Evolutionary conservation across 2,329 filamentous ascomycete genomes (phyloP).

Genomic region (Pseudopithomyces chartarum): DNA sequence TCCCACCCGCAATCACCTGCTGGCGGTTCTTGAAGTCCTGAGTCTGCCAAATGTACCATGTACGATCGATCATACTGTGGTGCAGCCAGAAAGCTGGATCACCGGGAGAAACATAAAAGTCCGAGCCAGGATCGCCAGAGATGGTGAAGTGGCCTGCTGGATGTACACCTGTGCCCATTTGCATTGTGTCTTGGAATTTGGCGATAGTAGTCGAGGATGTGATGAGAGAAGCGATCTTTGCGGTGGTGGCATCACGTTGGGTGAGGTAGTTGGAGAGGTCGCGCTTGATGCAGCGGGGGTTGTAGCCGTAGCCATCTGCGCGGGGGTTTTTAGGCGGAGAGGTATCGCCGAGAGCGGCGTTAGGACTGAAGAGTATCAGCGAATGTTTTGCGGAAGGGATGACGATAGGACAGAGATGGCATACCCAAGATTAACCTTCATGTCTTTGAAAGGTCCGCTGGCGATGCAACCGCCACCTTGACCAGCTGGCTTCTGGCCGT

Average conservation of each 20-base stretch:
- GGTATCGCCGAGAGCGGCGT: slow-evolving; percentile 26
- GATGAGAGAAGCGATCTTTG: slow-evolving; percentile 36
- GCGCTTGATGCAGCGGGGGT: slow-evolving; percentile 48
- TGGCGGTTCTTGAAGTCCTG: slow-evolving; percentile 47
- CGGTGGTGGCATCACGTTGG: slow-evolving; percentile 29
- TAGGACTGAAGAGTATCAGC: slow-evolving; percentile 19
- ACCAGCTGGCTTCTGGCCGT: slow-evolving; percentile 50
- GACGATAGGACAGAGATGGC: slow-evolving; percentile 1
- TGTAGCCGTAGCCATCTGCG: slow-evolving; percentile 37
- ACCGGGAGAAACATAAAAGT: slow-evolving; percentile 53
- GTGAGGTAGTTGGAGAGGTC: slow-evolving; percentile 42
- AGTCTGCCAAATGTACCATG: slow-evolving; percentile 58
- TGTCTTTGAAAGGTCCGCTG: slow-evolving; percentile 56
- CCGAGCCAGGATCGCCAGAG: slow-evolving; percentile 50
- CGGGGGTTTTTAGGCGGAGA: slow-evolving; percentile 47
- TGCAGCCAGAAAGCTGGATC: slow-evolving; percentile 40
- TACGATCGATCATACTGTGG: slow-evolving; percentile 52
- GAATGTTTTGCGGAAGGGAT: neutral
- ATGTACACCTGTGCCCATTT: slow-evolving; percentile 47
- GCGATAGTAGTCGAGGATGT: slow-evolving; percentile 32
- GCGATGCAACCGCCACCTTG: slow-evolving; percentile 62
- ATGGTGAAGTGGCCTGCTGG: slow-evolving; percentile 53
- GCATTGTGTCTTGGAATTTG: slow-evolving; percentile 48
- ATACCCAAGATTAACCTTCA: slow-evolving; percentile 39
- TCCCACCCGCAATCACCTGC: slow-evolving; percentile 50